Base-by-base conservation (phyloP, 1,284 basidiomycete species). In the Trichosporon sp. region DNA sequence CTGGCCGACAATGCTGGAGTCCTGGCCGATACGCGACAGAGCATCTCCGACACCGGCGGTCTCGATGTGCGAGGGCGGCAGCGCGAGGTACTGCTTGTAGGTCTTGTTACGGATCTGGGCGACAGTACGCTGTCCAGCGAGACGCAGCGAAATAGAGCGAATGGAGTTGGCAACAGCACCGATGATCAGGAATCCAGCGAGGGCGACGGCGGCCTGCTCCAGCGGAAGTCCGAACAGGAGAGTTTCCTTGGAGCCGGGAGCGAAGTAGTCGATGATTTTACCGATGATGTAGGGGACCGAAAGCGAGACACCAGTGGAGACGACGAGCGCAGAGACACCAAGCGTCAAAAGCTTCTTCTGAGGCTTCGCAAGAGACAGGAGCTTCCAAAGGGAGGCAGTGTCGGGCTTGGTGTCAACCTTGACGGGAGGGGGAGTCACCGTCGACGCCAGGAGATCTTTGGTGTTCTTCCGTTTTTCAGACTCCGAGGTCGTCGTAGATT, bases 31-130 rank as follows among this genome's bases (percentile, higher is more conserved):
- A 62, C 81, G 78, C 4, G 81, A 82, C 29, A 82, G 74, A 0
- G 81, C 81, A 67, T 82, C 81, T 56, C 81, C 81, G 44, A 82
- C 81, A 29, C 81, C 81, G 23, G 75, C 68, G 0, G 76, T 75
- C 68, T 82, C 81, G 67, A 82, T 82, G 68, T 82, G 80, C 34
- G 81, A 80, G 2, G 81, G 81, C 0, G 81, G 81, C 29, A 82
- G 67, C 4, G 78, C 70, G 35, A 82, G 75, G 74, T 77, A 82
- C 71, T 82, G 81, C 34, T 69, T 75, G 70, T 82, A 82, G 8
- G 81, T 82, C 72, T 78, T 75, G 70, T 82, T 82, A 62, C 80
- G 74, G 68, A 82, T 82, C 51, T 74, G 67, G 25, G 77, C 77
- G 13, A 80, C 79, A 8, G 81, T 82, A n/a, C 79, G 68, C 68